Evolutionary conservation across 139 green algal genomes (phyloP).

Genomic region (Eudorina sp.): DNA sequence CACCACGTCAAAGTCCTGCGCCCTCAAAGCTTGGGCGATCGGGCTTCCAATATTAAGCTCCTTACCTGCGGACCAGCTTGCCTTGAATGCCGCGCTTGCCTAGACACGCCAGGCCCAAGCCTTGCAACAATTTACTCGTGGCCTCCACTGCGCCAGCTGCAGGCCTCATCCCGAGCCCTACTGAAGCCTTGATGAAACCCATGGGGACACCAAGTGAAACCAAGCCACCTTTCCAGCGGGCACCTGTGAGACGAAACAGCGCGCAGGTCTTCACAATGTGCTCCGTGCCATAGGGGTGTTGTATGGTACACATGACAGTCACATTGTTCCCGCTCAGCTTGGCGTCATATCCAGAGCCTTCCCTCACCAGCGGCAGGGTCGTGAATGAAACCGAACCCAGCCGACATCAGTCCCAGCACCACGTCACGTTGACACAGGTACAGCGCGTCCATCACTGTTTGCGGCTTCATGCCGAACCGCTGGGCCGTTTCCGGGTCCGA

Average conservation of each 20-base stretch:
- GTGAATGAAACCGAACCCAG: conserved; percentile 61
- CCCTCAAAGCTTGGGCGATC: not conserved
- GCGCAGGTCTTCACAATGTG: too few relatives aligned
- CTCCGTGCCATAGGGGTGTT: too few relatives aligned
- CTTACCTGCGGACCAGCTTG: conserved; percentile 76
- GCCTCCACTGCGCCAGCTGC: conserved; percentile 74
- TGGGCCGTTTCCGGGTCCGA: conserved; percentile 72
- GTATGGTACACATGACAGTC: too few relatives aligned
- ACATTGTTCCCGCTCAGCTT: too few relatives aligned
- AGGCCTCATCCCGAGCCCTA: conserved; percentile 76
- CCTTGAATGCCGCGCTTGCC: conserved; percentile 87
- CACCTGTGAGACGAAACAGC: conserved; percentile 23
- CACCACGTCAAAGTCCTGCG: not conserved
- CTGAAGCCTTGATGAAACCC: conserved; percentile 75
- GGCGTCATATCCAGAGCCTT: too few relatives aligned
- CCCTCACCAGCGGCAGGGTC: conserved; percentile 62
- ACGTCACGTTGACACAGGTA: conserved; percentile 67
- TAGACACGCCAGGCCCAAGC: conserved; percentile 80
- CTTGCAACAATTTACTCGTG: conserved; percentile 70
- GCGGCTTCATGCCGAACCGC: conserved; percentile 71
- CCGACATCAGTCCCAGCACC: conserved; percentile 67
- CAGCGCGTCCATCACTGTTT: conserved; percentile 78
- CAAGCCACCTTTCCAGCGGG: not conserved
- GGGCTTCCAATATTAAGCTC: not conserved
- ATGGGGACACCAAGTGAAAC: conserved; percentile 53